Conservation (phyloP, 192 early-diverging fungal genomes). For the Backusella psychrophila region DNA sequence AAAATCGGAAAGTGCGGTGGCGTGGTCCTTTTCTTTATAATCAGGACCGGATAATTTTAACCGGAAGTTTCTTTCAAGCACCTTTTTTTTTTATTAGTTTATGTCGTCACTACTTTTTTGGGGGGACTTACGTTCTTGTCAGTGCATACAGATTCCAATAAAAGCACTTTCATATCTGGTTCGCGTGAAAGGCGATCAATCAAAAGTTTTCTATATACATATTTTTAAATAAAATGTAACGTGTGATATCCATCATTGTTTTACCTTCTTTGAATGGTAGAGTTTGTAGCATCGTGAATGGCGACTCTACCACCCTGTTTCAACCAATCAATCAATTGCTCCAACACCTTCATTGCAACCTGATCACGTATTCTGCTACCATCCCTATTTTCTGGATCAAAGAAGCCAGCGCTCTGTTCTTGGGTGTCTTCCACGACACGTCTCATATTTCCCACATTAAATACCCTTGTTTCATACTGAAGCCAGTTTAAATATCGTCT, state of each 20-base stretch:
- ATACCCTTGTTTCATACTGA: constrained; percentile 78
- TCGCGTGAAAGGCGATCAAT: constrained; percentile 58
- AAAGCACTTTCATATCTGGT: constrained; percentile 66
- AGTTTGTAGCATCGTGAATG: constrained; percentile 96
- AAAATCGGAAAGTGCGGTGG: constrained; percentile 83
- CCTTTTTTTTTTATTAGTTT: constrained; percentile 16
- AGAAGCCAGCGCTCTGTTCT: constrained; percentile 81
- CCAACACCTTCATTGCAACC: constrained; percentile 87
- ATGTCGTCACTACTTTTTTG: constrained; percentile 4
- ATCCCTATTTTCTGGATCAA: constrained; percentile 84
- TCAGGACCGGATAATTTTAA: constrained; percentile 94
- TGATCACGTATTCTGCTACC: constrained; percentile 80
- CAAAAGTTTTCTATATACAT: constrained; percentile 43
- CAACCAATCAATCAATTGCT: constrained; percentile 91
- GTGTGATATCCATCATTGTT: background rate
- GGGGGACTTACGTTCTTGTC: constrained; percentile 43
- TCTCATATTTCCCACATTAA: constrained; percentile 96
- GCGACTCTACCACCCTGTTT: constrained; percentile 85
- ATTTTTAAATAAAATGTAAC: background rate
- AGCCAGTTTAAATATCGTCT: constrained; percentile 84
- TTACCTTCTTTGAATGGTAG: constrained; percentile 77
- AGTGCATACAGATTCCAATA: constrained; percentile 88
- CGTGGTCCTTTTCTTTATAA: constrained; percentile 81
- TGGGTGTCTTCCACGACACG: constrained; percentile 55
- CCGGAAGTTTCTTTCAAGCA: constrained; percentile 79